Evolutionary conservation across 495 filamentous ascomycete species (phyloP).

Genomic region (Glonium stellatum): DNA sequence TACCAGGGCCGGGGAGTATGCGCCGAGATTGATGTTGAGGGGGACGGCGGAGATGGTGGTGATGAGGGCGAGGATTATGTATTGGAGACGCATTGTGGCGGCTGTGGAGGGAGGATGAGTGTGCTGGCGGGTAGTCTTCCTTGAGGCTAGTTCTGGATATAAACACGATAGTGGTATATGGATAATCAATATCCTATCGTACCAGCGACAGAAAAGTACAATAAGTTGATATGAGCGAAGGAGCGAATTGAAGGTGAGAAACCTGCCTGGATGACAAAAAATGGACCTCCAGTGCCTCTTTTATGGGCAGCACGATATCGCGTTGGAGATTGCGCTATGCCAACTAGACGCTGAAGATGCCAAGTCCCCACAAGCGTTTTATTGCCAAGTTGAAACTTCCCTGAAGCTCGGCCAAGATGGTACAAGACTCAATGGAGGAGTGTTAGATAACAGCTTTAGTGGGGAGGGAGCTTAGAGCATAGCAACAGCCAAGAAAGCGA

Average conservation of each 20-base stretch:
- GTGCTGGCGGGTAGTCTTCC: no score
- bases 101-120: conserved; percentile 5
- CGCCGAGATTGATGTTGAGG: conserved; percentile 53
- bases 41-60: conserved; percentile 40
- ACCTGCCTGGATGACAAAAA: no score
- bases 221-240: no score
- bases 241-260: no score
- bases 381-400: conserved; percentile 27
- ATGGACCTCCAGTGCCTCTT: no score
- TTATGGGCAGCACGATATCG: conserved; percentile 7
- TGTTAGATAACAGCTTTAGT: no score
- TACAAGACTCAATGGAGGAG: no score
- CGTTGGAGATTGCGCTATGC: neutral
- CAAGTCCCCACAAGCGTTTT: conserved; percentile 22
- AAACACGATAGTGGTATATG: conserved; percentile 15
- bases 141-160: conserved; percentile 3
- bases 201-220: no score
- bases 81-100: conserved; percentile 28
- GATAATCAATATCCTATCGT: conserved; percentile 13
- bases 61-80: conserved; percentile 22
- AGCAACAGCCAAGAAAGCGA: no score
- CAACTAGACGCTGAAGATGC: conserved; percentile 2
- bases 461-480: no score
- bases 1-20: conserved; percentile 52
- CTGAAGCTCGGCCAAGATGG: conserved; percentile 29